Evolutionary conservation across 2,329 filamentous ascomycete genomes (phyloP).

Genomic region (Onygenales sp.): DNA sequence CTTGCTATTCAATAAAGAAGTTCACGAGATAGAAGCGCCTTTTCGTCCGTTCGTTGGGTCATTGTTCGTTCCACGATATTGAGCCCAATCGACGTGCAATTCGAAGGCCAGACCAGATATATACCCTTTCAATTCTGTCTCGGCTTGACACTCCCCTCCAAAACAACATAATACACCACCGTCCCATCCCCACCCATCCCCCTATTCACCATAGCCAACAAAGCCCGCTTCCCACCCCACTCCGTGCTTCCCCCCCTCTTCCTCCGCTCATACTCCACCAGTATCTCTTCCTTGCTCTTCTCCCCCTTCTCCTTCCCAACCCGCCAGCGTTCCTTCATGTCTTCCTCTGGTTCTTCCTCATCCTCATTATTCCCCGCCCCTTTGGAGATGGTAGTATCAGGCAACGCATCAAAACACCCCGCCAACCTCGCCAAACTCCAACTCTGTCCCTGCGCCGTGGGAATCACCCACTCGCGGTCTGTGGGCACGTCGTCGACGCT

Average conservation of each 20-base stretch:
- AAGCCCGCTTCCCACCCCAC: slow-evolving; percentile 43
- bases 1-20: too few species aligned
- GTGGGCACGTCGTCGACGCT: slow-evolving; percentile 36
- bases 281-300: slow-evolving; percentile 15
- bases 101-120: too few species aligned
- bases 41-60: too few species aligned
- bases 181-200: slow-evolving; percentile 47
- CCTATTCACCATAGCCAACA: slow-evolving; percentile 48
- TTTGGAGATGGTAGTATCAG: slow-evolving; percentile 16
- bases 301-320: slow-evolving; percentile 13
- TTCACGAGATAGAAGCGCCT: too few species aligned
- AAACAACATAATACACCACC: slow-evolving; percentile 55
- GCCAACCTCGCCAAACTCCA: slow-evolving; percentile 50
- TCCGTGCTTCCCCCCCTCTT: slow-evolving; percentile 19
- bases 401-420: slow-evolving; percentile 44
- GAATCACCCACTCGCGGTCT: slow-evolving; percentile 51
- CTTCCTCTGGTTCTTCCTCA: slow-evolving; percentile 10
- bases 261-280: slow-evolving; percentile 24
- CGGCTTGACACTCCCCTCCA: slow-evolving; percentile 56
- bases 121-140: slow-evolving; percentile 45
- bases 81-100: too few species aligned
- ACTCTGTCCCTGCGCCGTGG: slow-evolving; percentile 48
- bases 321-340: slow-evolving; percentile 7
- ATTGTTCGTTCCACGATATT: too few species aligned
- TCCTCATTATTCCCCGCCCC: background rate